Evolutionary conservation across 2,329 filamentous ascomycete genomes (phyloP), one percentile per base, ranked within the genome.

Genomic region (Madurella mycetomatis): DNA sequence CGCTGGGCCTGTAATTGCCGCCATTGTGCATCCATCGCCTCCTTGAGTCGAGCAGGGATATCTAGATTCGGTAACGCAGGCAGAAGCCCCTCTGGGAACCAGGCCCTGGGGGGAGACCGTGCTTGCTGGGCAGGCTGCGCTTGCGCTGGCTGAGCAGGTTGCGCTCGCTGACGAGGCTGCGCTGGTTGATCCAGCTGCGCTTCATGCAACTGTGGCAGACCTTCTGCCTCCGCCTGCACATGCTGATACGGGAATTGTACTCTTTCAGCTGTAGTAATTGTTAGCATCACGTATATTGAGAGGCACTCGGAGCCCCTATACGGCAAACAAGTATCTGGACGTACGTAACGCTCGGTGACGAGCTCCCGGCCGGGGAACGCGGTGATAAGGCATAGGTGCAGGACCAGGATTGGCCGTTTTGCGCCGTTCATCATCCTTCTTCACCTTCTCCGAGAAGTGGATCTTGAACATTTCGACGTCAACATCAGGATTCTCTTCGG

Each of bases 401-500:
- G 30, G 17, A 2, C 2, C 19, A 34, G 53, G 39, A n/a, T 46
- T 32, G 13, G 48, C 48, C 7, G 37, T 48, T 15, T 49, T 56
- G 18, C 68, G 69, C 7, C 53, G 55, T 46, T 62, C 50, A 19
- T 79, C 77, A 47, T 78, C 75, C 39, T 73, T 62, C 15, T 69
- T 64, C 1, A 84, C 79, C 3, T 67, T 65, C 2, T 83, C 75
- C 0, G 85, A 85, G 45, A 87, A 69, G 39, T 77, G 75, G 58
- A 90, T 76, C 43, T 80, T 73, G 13, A 90, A 72, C 39, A 80
- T 70, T 9, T 82, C 76, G 19, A 77, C 74, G 1, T 78, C 66
- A n/a, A 90, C 64, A 4, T 79, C 73, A 0, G 87, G 86, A 58
- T 90, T 79, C 32, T 84, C 77, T 18, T 76, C 72, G 13, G 76